These are phyloP conservation scores for peach (Prunus persica) DNA, from an alignment of 306 rosid genomes.

Conservation along the genomic window Prunus_persica_NCBIv2 NC_034010.1:21015501-21016000, in stretches of 20 bases:
- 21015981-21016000: slow-evolving; percentile 19
- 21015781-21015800: slow-evolving; percentile 91
- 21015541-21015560: not conserved
- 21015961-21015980: slow-evolving; percentile 22
- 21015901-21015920: slow-evolving; percentile 39
- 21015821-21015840: slow-evolving; percentile 83
- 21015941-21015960: not conserved
- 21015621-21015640: not conserved
- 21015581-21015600: not conserved
- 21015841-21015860: slow-evolving; percentile 85
- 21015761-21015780: slow-evolving; percentile 98
- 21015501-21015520: not conserved
- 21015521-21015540: not conserved
- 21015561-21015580: not conserved
- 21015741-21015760: slow-evolving; percentile 93
- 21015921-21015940: slow-evolving; percentile 17
- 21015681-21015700: not conserved
- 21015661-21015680: not conserved
- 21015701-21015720: slow-evolving; percentile 14
- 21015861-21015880: slow-evolving; percentile 85
- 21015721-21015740: slow-evolving; percentile 86
- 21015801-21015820: slow-evolving; percentile 80
- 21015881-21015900: slow-evolving; percentile 62
- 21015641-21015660: not conserved
- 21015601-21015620: not conserved